Evolutionary conservation across 225 moss, liverwort and hornwort genomes (phyloP).

Genomic region (Sphagnum contortum): DNA sequence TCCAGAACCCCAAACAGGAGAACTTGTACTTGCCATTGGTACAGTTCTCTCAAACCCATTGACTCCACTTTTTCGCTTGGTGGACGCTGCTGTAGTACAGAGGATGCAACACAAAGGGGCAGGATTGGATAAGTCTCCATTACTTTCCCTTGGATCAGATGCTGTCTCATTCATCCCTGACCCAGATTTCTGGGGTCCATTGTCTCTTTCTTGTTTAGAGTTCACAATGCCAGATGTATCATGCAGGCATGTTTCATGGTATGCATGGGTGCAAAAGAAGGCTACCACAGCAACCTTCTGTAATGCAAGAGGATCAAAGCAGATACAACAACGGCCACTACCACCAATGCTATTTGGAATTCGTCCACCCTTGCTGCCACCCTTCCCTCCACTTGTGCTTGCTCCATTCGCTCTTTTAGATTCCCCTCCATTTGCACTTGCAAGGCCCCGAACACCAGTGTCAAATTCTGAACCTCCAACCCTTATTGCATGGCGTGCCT

Average conservation of each 20-base stretch:
- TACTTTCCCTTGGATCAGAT: conserved; percentile 13
- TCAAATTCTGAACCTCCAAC: conserved; percentile 70
- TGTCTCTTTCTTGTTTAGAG: conserved; percentile 2
- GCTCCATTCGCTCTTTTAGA: conserved; percentile 11
- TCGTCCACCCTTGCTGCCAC: conserved; percentile 57
- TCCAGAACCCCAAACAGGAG: too few relatives aligned
- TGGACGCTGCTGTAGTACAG: conserved; percentile 83
- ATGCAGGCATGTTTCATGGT: conserved; percentile 93
- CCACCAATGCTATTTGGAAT: conserved; percentile 68
- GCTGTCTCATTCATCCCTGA: too few relatives aligned
- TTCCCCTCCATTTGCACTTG: conserved; percentile 35
- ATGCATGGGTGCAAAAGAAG: conserved; percentile 96
- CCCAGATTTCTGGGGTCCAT: too few relatives aligned
- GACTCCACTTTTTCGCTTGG: conserved; percentile 24
- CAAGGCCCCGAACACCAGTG: conserved; percentile 12
- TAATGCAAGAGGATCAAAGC: conserved; percentile 82
- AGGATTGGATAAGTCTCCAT: conserved; percentile 36
- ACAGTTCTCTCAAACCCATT: conserved; percentile 24
- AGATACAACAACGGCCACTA: conserved; percentile 92
- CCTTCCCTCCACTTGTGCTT: conserved; percentile 21
- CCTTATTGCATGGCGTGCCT: conserved; percentile 91
- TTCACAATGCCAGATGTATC: conserved; percentile 48
- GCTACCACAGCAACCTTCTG: conserved; percentile 93
- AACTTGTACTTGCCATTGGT: too few relatives aligned
- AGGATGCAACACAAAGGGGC: conserved; percentile 88